These are phyloP conservation scores for Rhododendron henanense DNA, from an alignment of 148 eudicot genomes.

Conservation along the genomic window DNA sequence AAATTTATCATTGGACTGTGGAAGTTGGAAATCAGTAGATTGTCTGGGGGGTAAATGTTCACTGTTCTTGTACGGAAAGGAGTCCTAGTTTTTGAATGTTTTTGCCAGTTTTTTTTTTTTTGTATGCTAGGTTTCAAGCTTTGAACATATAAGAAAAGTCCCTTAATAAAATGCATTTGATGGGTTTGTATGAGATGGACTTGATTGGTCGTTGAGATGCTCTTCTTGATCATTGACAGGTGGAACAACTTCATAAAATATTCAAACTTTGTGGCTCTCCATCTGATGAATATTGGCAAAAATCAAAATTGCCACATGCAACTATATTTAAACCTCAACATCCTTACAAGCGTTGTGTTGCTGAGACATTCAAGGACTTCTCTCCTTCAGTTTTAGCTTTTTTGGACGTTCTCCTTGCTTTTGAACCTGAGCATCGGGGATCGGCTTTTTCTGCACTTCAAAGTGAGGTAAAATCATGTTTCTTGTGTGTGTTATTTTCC, in stretches of 20 bases:
- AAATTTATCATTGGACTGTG: background rate
- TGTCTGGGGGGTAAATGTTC: background rate
- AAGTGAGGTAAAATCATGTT: slow-evolving; percentile 45
- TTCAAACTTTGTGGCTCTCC: slow-evolving; percentile 77
- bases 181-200: background rate
- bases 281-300: slow-evolving; percentile 67
- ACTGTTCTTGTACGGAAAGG: background rate
- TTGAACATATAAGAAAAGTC: background rate
- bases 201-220: background rate
- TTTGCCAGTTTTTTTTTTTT: background rate
- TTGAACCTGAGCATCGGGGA: slow-evolving; percentile 56
- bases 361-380: slow-evolving; percentile 48
- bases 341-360: slow-evolving; percentile 57
- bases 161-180: background rate
- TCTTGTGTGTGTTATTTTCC: background rate
- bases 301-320: slow-evolving; percentile 55
- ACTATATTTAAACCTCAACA: slow-evolving; percentile 71
- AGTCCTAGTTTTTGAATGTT: background rate
- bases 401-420: slow-evolving; percentile 49
- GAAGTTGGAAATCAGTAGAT: background rate
- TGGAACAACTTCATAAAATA: slow-evolving; percentile 70
- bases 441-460: slow-evolving; percentile 61
- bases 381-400: slow-evolving; percentile 46
- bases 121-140: background rate
- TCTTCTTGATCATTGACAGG: slow-evolving; percentile 30